Evolutionary conservation across 2,329 filamentous ascomycete genomes (phyloP).

Genomic region (Nemania sp.): DNA sequence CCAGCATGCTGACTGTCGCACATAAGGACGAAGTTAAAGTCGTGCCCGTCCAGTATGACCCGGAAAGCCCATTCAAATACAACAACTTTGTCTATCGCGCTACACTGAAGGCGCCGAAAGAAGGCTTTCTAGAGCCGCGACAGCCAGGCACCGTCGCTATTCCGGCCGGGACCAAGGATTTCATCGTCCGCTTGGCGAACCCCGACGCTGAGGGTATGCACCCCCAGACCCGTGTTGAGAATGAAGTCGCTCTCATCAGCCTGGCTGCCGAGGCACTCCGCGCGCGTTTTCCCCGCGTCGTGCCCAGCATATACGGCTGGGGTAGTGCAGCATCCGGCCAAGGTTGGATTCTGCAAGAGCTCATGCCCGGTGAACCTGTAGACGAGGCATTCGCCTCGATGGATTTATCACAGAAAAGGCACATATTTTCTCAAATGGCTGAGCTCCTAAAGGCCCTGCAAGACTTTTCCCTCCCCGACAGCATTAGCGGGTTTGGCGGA

Average conservation of each 20-base stretch:
- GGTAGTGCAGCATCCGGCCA: conserved; percentile 26
- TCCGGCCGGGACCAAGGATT: conserved; percentile 33
- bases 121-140: too few relatives aligned
- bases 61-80: conserved; percentile 41
- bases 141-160: conserved; percentile 37
- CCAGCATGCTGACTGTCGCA: not conserved
- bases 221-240: conserved; percentile 36
- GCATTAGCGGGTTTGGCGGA: conserved; percentile 40
- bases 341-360: conserved; percentile 38
- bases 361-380: conserved; percentile 39
- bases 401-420: conserved; percentile 29
- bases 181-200: conserved; percentile 44
- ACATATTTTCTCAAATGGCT: conserved; percentile 42
- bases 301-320: conserved; percentile 41
- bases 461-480: conserved; percentile 40
- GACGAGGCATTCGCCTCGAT: conserved; percentile 33
- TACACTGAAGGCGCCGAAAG: conserved; percentile 3
- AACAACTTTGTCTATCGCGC: conserved; percentile 45
- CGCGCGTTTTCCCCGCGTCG: conserved; percentile 35
- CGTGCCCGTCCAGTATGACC: conserved; percentile 40
- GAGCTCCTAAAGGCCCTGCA: conserved; percentile 40
- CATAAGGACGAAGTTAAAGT: conserved; percentile 22
- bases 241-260: conserved; percentile 41
- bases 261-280: conserved; percentile 39
- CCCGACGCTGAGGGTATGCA: conserved; percentile 40